Conservation (phyloP, 2,329 filamentous ascomycete species). For the Arthrobotrys pseudoclavata region DNA sequence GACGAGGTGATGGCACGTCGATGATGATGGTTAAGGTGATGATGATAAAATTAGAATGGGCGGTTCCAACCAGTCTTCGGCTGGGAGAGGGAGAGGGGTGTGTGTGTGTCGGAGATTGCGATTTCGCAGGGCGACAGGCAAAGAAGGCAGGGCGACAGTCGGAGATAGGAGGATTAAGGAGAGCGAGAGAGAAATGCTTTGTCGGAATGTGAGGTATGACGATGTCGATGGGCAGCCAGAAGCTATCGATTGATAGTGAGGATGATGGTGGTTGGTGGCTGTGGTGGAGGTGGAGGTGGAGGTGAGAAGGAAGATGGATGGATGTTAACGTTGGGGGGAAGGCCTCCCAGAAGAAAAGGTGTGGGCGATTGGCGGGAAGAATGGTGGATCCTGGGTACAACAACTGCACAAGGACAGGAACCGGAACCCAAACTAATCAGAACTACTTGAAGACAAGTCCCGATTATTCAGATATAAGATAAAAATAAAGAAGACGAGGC, state of each 20-base stretch:
- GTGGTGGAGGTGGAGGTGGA: constrained; percentile 1
- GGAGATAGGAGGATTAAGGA: neutral
- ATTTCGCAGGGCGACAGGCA: constrained; percentile 20
- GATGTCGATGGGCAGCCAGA: neutral
- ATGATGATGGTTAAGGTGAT: constrained; percentile 1
- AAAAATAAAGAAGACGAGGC: too few species aligned
- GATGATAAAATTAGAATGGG: constrained; percentile 52
- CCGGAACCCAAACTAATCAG: neutral
- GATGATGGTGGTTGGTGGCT: constrained; percentile 18
- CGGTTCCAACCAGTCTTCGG: constrained; percentile 4
- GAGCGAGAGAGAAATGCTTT: neutral
- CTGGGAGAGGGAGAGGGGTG: constrained; percentile 27
- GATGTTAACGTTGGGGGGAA: neutral
- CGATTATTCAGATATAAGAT: too few species aligned
- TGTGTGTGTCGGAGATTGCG: constrained; percentile 29
- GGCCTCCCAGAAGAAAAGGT: constrained; percentile 5
- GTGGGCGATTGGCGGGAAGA: constrained; percentile 40
- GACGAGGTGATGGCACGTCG: constrained; percentile 7
- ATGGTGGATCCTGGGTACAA: constrained; percentile 47
- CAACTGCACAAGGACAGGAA: constrained; percentile 8
- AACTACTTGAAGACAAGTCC: too few species aligned
- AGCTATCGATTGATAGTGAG: too few species aligned
- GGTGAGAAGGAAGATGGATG: neutral
- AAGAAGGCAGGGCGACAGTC: constrained; percentile 3
- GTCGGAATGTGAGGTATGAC: neutral